Evolutionary conservation across 2,329 filamentous ascomycete species (phyloP), one percentile per base, ranked within the genome.

Genomic region (Aspergillus udagawae): DNA sequence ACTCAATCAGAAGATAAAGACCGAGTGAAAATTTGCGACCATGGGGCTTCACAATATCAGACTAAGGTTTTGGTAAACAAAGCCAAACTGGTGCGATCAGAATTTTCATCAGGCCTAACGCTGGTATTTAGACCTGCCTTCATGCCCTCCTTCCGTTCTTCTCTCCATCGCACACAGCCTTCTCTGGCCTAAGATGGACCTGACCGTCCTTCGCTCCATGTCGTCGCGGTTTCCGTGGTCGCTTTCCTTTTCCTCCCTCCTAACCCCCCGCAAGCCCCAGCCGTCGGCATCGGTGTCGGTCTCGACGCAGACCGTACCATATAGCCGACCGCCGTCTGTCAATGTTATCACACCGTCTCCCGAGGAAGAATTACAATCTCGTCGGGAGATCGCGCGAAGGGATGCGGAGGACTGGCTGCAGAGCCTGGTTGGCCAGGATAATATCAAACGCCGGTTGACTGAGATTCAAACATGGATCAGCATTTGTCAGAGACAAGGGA

Each of bases 401-500:
- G 61, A 62, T 48, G 59, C 60, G 2, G 53, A 57, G 14, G 57
- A 58, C n/a, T 56, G 57, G 23, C 51, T 64, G 6, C 54, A 58
- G 41, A 54, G 49, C 17, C 59, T 64, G 4, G 56, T 64, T 6
- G 61, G 62, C 7, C 53, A 56, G 6, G 62, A 63, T 20, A 60
- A 63, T 38, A 59, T 64, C 38, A 64, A 64, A 27, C 57, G 62
- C n/a, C 60, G 63, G 32, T 44, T 64, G 28, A 54, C 56, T 12
- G 61, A 60, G 8, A 61, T 64, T n/a, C 59, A 63, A 45, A 61
- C 53, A 20, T 64, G 61, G 56, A 58, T 64, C 38, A 56, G 62
- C 49, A 63, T 64, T 35, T 64, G 62, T 38, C 62, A 61, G 25
- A 57, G 61, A 14, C 62, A 64, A 54, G 62, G 62, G 4, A 57